Evolutionary conservation across 495 filamentous ascomycete species (phyloP), one percentile per base, ranked within the genome.

Genomic region (Entonaema liquescens): DNA sequence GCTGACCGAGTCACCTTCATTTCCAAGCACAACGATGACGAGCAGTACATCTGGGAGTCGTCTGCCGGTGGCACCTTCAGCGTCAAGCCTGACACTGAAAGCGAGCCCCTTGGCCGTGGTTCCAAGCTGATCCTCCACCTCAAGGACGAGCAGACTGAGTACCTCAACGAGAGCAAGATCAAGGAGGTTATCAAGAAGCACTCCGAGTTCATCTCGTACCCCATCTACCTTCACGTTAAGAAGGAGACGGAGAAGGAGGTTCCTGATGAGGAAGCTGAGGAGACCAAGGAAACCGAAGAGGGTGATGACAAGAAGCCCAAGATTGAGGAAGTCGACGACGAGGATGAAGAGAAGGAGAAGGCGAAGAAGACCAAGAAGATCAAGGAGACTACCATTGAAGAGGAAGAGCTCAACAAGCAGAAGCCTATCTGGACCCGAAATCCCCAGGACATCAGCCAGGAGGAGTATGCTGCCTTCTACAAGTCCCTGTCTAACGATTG

Each of bases 181-280:
- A 99, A 99, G 92, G 95, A 99, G 89, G 94, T 99, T 71, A 93
- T 99, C 85, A 98, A 98, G 93, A 99, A 99, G 92, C 95, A 99
- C 91, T 98, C 95, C 82, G 95, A 99, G 88, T 99, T 99, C 91
- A 99, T 99, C 88, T 98, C 96, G 59, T 99, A 99, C 89, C 95
- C 95, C 74, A 99, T 99, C 89, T 99, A 97, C 88, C 95, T 99
- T 67, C 95, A 99, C 83, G 93, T 98, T 79, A 83, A 91, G 79
- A 99, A 99, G 89, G 96, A 98, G 91, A 95, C 90, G 77, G 95
- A 99, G 93, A 97, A 87, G 77, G 95, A 99, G 86, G 93, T 98
- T 70, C 94, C 94, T 65, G 96, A 98, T 81, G 96, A 98, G 86
- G 94, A 98, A 56, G 95, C 91, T 44, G 93, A 97, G 83, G 81